Conservation (phyloP, 805 yeast genomes). For the Suhomyces prunicola region DNA sequence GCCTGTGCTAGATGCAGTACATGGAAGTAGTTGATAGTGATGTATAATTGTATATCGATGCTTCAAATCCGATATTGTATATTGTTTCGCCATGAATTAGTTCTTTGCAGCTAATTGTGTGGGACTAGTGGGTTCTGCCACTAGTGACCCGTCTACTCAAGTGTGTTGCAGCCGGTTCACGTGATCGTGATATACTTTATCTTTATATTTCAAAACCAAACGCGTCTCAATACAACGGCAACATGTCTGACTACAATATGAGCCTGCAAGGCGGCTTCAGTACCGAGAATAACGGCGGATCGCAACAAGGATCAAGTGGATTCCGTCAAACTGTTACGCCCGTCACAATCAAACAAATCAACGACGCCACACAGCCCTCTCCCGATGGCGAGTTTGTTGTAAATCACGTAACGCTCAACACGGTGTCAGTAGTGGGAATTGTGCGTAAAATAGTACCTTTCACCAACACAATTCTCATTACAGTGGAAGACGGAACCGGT, state of each 20-base stretch:
- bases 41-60: too few relatives aligned
- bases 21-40: too few relatives aligned
- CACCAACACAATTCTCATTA: conserved; percentile 52
- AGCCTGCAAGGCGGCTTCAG: conserved; percentile 16
- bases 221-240: background rate
- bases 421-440: conserved; percentile 66
- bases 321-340: conserved; percentile 42
- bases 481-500: conserved; percentile 77
- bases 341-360: conserved; percentile 70
- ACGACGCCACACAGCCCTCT: conserved; percentile 55
- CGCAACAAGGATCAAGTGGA: conserved; percentile 19
- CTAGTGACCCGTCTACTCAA: too few relatives aligned
- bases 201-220: background rate
- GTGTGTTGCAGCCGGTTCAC: background rate
- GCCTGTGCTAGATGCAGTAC: too few relatives aligned
- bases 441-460: conserved; percentile 61
- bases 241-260: background rate
- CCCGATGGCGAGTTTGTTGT: conserved; percentile 68
- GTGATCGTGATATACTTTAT: background rate
- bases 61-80: too few relatives aligned
- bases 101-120: too few relatives aligned
- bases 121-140: too few relatives aligned
- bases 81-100: too few relatives aligned
- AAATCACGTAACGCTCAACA: conserved; percentile 57
- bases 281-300: conserved; percentile 12